Percentiles rank a stretch among this genome's conserved stretches.
These are phyloP conservation scores for Solanum chmielewskii DNA, from an alignment of 257 asterid species.

Conservation along the genomic window DNA sequence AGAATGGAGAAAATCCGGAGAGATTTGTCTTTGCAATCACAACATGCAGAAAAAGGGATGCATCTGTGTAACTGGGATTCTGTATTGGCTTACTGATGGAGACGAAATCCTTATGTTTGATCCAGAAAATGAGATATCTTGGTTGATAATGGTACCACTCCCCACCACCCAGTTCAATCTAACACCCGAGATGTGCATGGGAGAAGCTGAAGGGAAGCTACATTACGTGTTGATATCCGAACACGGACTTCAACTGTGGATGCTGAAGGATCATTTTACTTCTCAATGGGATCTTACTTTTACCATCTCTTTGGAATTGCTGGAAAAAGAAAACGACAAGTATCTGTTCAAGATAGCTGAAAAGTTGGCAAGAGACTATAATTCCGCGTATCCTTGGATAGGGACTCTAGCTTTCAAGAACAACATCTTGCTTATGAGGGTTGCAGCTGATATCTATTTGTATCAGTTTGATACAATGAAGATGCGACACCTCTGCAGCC, in stretches of 20 bases:
- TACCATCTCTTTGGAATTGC: constrained; percentile 13
- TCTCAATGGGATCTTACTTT: constrained; percentile 30
- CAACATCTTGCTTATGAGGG: constrained; percentile 34
- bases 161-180: constrained; percentile 15
- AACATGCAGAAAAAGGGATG: constrained; percentile 28
- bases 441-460: constrained; percentile 6
- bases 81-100: constrained; percentile 60
- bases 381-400: constrained; percentile 13
- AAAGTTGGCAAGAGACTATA: constrained; percentile 3
- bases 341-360: constrained; percentile 13
- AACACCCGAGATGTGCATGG: constrained; percentile 46
- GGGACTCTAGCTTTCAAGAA: constrained; percentile 45
- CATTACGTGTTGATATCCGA: constrained; percentile 28
- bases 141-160: constrained; percentile 35
- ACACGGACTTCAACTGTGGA: constrained; percentile 52
- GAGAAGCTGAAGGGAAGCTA: constrained; percentile 39
- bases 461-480: constrained; percentile 29
- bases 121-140: constrained; percentile 28
- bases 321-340: constrained; percentile 23
- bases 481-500: constrained; percentile 32
- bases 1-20: constrained; percentile 34
- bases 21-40: constrained; percentile 16
- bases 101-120: constrained; percentile 49
- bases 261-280: constrained; percentile 27
- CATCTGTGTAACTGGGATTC: constrained; percentile 18